phyloP scores from a whole-genome alignment of 2,329 filamentous ascomycete species.

The Colletotrichum sp. region DNA sequence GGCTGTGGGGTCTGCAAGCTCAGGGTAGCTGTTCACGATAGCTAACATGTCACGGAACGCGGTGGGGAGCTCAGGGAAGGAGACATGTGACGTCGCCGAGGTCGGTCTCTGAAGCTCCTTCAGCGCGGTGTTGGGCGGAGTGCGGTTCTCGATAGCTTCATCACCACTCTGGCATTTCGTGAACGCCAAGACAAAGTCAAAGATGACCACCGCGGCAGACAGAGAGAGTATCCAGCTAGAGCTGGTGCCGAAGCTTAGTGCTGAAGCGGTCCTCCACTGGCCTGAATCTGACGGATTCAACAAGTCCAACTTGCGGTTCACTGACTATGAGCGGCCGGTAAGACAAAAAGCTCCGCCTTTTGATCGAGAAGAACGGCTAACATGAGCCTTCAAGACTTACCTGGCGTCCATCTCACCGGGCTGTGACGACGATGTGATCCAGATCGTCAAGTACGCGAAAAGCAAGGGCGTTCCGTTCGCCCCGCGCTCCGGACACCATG shows the following conservation, averaged over 20 bases:
- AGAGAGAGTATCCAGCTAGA: not conserved
- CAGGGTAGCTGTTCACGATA: not conserved
- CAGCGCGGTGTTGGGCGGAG: not conserved
- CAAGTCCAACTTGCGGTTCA: constrained; percentile 5
- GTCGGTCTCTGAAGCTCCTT: not conserved
- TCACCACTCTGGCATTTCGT: not conserved
- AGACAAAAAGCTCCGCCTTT: rapidly evolving
- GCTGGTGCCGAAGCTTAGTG: not conserved
- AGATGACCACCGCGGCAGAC: not conserved
- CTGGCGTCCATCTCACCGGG: not conserved
- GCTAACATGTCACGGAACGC: not conserved
- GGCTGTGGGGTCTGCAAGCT: not conserved
- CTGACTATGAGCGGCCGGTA: constrained; percentile 12
- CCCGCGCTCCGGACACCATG: constrained; percentile 22
- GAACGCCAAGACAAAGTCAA: not conserved
- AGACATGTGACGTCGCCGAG: not conserved
- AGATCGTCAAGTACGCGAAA: constrained; percentile 12
- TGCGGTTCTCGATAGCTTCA: not conserved
- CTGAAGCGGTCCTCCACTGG: not conserved
- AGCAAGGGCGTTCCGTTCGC: constrained; percentile 5
- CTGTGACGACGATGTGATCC: not conserved
- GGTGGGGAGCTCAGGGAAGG: not conserved
- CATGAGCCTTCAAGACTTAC: not conserved
- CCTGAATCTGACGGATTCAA: not conserved
- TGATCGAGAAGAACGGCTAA: not conserved